Evolutionary conservation across 1,284 basidiomycete species (phyloP).

Genomic region (Boletus semigastroideus): DNA sequence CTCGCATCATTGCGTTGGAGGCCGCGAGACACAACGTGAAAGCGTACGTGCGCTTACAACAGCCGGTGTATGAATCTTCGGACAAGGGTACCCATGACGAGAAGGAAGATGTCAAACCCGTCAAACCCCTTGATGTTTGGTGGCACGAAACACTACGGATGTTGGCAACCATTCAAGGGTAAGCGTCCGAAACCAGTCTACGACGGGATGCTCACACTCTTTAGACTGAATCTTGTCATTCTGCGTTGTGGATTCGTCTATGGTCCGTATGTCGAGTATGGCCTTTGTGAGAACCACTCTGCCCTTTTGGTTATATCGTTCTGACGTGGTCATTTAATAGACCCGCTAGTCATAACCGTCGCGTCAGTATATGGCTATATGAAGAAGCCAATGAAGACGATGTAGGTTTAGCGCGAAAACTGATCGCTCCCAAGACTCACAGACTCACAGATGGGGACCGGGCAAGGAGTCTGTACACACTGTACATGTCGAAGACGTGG

Average conservation of each 20-base stretch:
- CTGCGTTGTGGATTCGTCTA: conserved; percentile 71
- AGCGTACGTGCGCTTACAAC: conserved; percentile 79
- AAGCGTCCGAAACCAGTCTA: background rate
- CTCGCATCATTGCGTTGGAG: conserved; percentile 68
- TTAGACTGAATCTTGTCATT: conserved; percentile 78
- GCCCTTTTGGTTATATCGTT: conserved; percentile 10
- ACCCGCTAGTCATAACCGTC: conserved; percentile 66
- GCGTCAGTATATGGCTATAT: conserved; percentile 83
- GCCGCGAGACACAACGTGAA: conserved; percentile 64
- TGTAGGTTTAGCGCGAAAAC: conserved; percentile 49
- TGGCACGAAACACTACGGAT: conserved; percentile 87
- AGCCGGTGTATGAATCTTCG: conserved; percentile 80
- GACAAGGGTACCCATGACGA: conserved; percentile 68
- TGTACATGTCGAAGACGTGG: conserved; percentile 77
- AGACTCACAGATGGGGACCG: conserved; percentile 55
- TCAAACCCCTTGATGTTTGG: conserved; percentile 76
- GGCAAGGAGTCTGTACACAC: conserved; percentile 81
- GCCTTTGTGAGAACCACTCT: conserved; percentile 49
- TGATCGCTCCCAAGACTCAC: conserved; percentile 3
- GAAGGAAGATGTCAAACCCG: conserved; percentile 74
- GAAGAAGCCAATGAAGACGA: conserved; percentile 84
- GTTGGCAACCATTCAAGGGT: conserved; percentile 74
- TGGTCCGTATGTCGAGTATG: conserved; percentile 73
- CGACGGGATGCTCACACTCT: conserved; percentile 7
- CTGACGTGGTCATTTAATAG: conserved; percentile 13